A percentile compares a stretch with the other conserved stretches of the same genome.
phyloP scores from a whole-genome alignment of 108 stramenopile genomes.

The Fragilariopsis cylindrus region DNA sequence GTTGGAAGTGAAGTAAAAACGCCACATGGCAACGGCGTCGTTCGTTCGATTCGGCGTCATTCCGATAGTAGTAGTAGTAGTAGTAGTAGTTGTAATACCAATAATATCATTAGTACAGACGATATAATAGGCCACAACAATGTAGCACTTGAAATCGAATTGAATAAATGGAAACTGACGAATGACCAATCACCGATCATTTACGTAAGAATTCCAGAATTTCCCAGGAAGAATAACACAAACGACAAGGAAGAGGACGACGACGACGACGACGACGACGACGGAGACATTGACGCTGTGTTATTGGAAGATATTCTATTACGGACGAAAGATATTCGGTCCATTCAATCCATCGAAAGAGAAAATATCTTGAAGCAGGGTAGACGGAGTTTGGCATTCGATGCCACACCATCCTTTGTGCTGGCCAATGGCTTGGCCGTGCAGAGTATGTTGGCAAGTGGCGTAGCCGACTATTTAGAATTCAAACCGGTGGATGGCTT shows the following conservation, averaged over 20 bases:
- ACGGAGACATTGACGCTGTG: not conserved
- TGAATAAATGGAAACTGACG: slow-evolving; percentile 41
- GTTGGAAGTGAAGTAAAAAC: slow-evolving; percentile 34
- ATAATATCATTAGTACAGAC: not conserved
- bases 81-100: not conserved
- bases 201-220: slow-evolving; percentile 33
- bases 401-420: slow-evolving; percentile 61
- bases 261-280: not conserved
- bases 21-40: slow-evolving; percentile 40
- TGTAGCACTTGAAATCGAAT: slow-evolving; percentile 6
- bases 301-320: slow-evolving; percentile 22
- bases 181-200: slow-evolving; percentile 29
- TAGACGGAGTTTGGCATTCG: slow-evolving; percentile 61
- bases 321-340: slow-evolving; percentile 10
- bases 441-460: slow-evolving; percentile 70
- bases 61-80: slow-evolving; percentile 5
- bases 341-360: not conserved
- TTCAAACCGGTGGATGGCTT: slow-evolving; percentile 82
- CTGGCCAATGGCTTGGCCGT: slow-evolving; percentile 75
- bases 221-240: not conserved
- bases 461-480: slow-evolving; percentile 88
- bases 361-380: not conserved
- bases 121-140: not conserved
- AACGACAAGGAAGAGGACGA: not conserved
- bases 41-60: slow-evolving; percentile 8